Evolutionary conservation across 1,284 basidiomycete genomes (phyloP), one percentile per base, ranked within the genome.

Genomic region (Cystobasidiaceae sp.): DNA sequence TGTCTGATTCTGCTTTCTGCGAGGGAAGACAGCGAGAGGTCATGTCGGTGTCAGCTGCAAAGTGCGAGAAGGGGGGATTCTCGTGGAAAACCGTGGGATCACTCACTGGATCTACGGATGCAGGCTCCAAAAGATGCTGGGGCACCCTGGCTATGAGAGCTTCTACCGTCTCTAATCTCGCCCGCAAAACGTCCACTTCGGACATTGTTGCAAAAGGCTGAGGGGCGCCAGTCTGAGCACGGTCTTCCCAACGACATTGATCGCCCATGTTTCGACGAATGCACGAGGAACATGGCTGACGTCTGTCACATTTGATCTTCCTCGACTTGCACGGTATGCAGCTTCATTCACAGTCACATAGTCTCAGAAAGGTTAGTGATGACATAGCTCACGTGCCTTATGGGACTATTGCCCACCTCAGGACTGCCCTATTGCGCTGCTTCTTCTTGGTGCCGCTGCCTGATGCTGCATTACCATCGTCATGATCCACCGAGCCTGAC

Each of bases 231-330:
- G 43, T 54, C 50, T 55, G 44, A 21, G 37, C 46, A 27, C 51
- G 37, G 23, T 64, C 61, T 30, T 64, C 61, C 61, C 61, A 64
- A 27, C 27, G 50, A 34, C 61, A 64, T 8, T 45, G 23, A 25
- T 52, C 37, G 28, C 43, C 13, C 17, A 59, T 59, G 11, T 44
- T 44, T 3, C 56, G 43, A 19, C 45, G 45, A n/a, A 56, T 19
- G 34, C 54, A 56, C 11, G 8, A 6, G 13, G 54, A 11, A 30
- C 54, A 56, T 9, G 54, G 54, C 19, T 44, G 43, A 15, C 30
- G 25, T 48, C 61, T 32, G 52, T 59, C 33, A 41, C 61, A 45
- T 55, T 50, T 32, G 52, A 58, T 33, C 21, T 46, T 30, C 19
- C 50, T 17, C 30, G 13, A 7, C 50, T 52, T 34, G 32, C 50